Percentiles rank a stretch among this genome's conserved stretches.
phyloP scores from a whole-genome alignment of 768 basidiomycete species.

The Rubroboletus pulcherrimus region DNA sequence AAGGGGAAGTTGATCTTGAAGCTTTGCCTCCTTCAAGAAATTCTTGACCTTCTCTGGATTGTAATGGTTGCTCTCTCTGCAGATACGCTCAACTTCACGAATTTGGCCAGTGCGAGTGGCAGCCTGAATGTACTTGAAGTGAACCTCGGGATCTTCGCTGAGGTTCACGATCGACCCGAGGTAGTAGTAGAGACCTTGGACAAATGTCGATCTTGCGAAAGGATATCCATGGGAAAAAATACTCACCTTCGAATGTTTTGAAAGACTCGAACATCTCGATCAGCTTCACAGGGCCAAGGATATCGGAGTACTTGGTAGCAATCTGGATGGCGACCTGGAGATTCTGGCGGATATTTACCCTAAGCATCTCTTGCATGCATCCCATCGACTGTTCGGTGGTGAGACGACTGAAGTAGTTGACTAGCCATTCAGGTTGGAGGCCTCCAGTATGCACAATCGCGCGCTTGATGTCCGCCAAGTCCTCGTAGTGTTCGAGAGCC shows the following conservation, averaged over 20 bases:
- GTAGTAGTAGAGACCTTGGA: conserved; percentile 89
- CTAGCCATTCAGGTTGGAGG: conserved; percentile 92
- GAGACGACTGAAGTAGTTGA: conserved; percentile 93
- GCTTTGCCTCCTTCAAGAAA: conserved; percentile 98
- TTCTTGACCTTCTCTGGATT: conserved; percentile 99
- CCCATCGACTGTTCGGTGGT: conserved; percentile 97
- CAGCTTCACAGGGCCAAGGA: conserved; percentile 93
- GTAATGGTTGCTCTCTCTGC: conserved; percentile 94
- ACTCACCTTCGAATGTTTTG: conserved; percentile 90
- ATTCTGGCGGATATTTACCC: conserved; percentile 96
- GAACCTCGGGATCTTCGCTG: conserved; percentile 92
- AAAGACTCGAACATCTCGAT: conserved; percentile 98
- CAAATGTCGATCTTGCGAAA: neutral
- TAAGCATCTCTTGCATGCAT: conserved; percentile 95
- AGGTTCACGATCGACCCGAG: conserved; percentile 97
- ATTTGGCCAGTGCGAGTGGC: conserved; percentile 98
- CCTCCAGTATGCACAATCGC: conserved; percentile 89
- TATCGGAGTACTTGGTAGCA: conserved; percentile 97
- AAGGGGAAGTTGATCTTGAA: conserved; percentile 92
- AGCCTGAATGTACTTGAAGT: conserved; percentile 99
- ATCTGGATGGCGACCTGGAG: conserved; percentile 95
- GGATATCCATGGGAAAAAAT: neutral
- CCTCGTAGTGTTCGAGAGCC: conserved; percentile 98
- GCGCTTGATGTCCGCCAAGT: conserved; percentile 97
- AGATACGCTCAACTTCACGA: conserved; percentile 98